Conservation (phyloP, 208 protist species). For the Trypanosomatidae sp. region DNA sequence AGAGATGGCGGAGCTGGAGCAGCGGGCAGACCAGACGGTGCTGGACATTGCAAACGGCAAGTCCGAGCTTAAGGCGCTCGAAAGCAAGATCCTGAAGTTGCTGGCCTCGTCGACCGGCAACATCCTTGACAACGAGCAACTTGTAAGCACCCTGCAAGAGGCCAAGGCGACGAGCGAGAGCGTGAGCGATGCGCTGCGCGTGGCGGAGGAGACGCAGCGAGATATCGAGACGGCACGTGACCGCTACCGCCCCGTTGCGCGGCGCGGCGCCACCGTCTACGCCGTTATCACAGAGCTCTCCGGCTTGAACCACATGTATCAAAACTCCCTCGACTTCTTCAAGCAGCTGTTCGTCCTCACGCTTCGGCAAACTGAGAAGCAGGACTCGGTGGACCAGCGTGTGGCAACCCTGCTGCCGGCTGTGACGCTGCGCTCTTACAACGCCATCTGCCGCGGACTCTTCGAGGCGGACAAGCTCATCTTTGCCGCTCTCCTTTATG, state of each 20-base stretch:
- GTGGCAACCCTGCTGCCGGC: constrained; percentile 84
- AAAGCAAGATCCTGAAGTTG: constrained; percentile 94
- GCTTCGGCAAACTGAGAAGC: constrained; percentile 88
- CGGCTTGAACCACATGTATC: constrained; percentile 94
- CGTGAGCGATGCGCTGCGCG: constrained; percentile 87
- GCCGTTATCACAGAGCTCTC: constrained; percentile 93
- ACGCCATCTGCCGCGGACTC: constrained; percentile 94
- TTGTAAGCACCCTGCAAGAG: constrained; percentile 94
- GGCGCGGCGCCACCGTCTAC: constrained; percentile 94
- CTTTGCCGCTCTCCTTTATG: constrained; percentile 94
- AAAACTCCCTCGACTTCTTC: constrained; percentile 94
- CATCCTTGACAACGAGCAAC: constrained; percentile 96
- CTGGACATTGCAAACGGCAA: constrained; percentile 95
- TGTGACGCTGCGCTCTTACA: constrained; percentile 89
- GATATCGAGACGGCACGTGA: constrained; percentile 94
- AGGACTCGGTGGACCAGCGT: constrained; percentile 67
- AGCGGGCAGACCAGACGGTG: constrained; percentile 91
- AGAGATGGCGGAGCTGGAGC: constrained; percentile 93
- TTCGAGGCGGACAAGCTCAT: constrained; percentile 97
- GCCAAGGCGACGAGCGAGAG: constrained; percentile 92
- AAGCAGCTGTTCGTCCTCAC: constrained; percentile 91
- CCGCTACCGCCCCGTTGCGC: constrained; percentile 92
- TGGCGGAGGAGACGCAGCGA: constrained; percentile 94
- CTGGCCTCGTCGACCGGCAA: constrained; percentile 93
- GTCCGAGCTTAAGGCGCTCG: constrained; percentile 93